phyloP scores from a whole-genome alignment of 2,329 filamentous ascomycete species.

The Nemania sp. region DNA sequence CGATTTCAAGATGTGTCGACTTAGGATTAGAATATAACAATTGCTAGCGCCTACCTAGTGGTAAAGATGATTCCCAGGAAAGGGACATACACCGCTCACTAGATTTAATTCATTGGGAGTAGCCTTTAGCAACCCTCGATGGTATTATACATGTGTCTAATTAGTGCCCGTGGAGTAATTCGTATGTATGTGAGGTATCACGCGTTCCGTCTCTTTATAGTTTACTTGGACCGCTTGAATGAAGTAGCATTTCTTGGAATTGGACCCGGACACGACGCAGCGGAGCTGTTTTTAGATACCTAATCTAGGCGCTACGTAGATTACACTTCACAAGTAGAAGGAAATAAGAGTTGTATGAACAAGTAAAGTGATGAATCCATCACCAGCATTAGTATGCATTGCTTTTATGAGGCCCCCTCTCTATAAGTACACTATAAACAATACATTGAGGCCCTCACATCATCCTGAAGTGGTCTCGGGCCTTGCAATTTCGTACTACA shows the following conservation, averaged over 20 bases:
- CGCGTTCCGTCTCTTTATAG: neutral
- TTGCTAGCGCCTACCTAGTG: neutral
- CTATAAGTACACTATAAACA: conserved; percentile 33
- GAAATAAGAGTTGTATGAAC: neutral
- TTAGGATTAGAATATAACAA: neutral
- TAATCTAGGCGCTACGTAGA: neutral
- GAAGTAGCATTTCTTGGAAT: neutral
- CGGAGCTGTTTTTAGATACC: neutral
- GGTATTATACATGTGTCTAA: too few species aligned
- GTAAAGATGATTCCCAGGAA: neutral
- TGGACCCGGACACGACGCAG: too few species aligned
- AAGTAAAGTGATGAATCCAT: neutral
- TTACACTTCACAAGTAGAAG: neutral
- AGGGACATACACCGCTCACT: neutral
- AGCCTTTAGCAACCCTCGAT: neutral
- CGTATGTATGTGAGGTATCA: neutral
- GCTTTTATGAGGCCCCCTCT: conserved; percentile 11
- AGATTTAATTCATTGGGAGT: neutral
- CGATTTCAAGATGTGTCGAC: neutral
- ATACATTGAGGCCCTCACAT: conserved; percentile 6
- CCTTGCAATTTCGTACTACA: neutral
- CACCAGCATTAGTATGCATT: conserved; percentile 6
- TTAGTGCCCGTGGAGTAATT: neutral
- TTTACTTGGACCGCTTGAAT: neutral
- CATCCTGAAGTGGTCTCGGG: neutral